Evolutionary conservation across 805 yeast species (phyloP).

Genomic region (Starmerella potacharoeniae): DNA sequence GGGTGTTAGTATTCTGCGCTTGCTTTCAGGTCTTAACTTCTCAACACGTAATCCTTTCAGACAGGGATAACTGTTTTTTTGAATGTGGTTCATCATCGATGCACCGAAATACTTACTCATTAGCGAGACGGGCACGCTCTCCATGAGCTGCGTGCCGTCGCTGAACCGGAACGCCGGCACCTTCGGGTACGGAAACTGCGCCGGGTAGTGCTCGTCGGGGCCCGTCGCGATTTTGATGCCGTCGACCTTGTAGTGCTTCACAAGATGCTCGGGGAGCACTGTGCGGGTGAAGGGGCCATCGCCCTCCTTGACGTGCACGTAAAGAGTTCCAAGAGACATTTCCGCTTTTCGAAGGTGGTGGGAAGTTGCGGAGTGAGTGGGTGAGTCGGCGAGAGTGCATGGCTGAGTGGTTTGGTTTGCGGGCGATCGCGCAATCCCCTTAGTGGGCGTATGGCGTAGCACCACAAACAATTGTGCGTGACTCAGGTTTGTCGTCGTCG

Average conservation of each 20-base stretch:
- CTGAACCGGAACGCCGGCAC: slow-evolving; percentile 27
- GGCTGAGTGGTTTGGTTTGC: background rate
- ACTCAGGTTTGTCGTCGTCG: too few species aligned
- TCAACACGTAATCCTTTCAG: slow-evolving; percentile 29
- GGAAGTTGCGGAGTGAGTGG: background rate
- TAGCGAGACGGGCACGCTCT: slow-evolving; percentile 49
- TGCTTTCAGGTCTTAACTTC: slow-evolving; percentile 19
- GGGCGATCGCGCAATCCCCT: background rate
- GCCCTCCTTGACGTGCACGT: slow-evolving; percentile 13
- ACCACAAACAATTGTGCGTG: too few species aligned
- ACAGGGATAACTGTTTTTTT: slow-evolving; percentile 35
- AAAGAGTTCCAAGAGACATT: slow-evolving; percentile 21
- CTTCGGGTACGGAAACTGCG: slow-evolving; percentile 31
- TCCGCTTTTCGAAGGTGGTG: background rate
- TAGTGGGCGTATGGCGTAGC: too few species aligned
- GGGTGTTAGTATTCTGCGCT: slow-evolving; percentile 15
- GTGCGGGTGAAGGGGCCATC: slow-evolving; percentile 22
- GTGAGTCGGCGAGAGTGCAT: background rate
- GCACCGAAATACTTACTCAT: slow-evolving; percentile 34
- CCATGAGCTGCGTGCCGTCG: slow-evolving; percentile 53
- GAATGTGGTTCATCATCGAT: slow-evolving; percentile 27
- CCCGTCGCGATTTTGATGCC: slow-evolving; percentile 33
- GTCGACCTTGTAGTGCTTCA: slow-evolving; percentile 51
- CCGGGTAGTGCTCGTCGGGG: slow-evolving; percentile 35
- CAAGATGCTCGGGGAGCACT: slow-evolving; percentile 20